Evolutionary conservation across 345 rosid species (phyloP), one percentile per base, ranked within the genome.

Genomic region (Iberis pinnata): DNA sequence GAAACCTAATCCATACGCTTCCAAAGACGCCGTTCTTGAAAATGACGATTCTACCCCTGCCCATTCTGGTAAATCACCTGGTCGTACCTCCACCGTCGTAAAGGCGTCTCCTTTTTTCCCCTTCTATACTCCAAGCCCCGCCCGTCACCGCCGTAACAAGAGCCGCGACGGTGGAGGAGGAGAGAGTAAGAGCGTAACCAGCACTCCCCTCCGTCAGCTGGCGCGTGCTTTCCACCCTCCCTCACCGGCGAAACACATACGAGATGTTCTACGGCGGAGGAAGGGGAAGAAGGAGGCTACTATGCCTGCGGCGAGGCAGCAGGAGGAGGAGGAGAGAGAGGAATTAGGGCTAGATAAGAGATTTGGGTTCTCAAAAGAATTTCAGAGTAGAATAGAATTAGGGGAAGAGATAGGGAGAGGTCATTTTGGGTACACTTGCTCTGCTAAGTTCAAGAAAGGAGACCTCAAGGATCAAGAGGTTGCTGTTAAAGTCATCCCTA

Each of bases 381-480:
- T 93, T 44, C 70, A 53, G 24, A 81, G 79, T 55, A 76, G 55
- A 58, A 45, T 81, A 43, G 99, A 88, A 49, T 44, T 88, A 8
- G 94, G 90, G 20, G 86, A 80, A 24, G 99, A 88, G 64, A 88
- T 88, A 40, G 99, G 99, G 41, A 59, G 99, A 65, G 99, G 99
- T 22, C 99, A 93, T 80, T 88, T 83, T 69, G 99, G 99, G 49
- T 88, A 81, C 51, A 88, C 99, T 63, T 88, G 99, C 58, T 78
- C 85, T 61, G 99, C 95, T 13, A 84, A 56, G 75, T 88, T 77
- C 71, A 93, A 80, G 79, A 88, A 86, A 69, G 97, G 99, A 43
- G 92, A 80, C 56, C 70, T 72, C 40, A 86, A 88, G 59, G 97
- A 86, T 41, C 86, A 76, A 49, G 83, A 74, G 50, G 99, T 86